These are phyloP conservation scores for Triticum turgidum DNA, from an alignment of 176 grass and related monocot species.

Conservation along the genomic window DNA sequence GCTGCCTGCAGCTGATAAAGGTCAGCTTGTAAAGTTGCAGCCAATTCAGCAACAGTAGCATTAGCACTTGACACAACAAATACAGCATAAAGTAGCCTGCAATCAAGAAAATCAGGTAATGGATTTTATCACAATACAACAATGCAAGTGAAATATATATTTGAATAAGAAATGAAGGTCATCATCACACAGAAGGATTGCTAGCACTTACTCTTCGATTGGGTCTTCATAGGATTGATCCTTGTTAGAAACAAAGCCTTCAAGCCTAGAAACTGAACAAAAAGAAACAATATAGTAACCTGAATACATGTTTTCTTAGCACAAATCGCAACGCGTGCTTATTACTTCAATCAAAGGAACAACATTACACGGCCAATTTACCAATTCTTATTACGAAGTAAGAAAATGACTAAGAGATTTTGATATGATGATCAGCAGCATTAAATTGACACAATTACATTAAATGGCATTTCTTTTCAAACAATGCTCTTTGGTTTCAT, in stretches of 20 bases:
- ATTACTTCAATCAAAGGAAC: constrained; percentile 16
- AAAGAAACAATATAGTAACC: constrained; percentile 11
- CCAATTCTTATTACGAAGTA: not conserved
- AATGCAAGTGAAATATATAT: constrained; percentile 5
- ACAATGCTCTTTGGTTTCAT: not conserved
- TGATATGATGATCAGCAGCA: not conserved
- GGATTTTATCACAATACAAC: constrained; percentile 17
- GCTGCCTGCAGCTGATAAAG: constrained; percentile 85
- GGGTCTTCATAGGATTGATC: constrained; percentile 97
- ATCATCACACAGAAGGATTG: constrained; percentile 18
- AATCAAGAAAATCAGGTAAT: constrained; percentile 38
- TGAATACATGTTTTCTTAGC: constrained; percentile 33
- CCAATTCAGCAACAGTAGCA: constrained; percentile 96
- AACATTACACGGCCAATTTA: not conserved
- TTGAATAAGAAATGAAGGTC: constrained; percentile 20
- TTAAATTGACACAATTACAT: constrained; percentile 8
- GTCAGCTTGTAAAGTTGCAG: constrained; percentile 86
- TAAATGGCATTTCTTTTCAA: not conserved
- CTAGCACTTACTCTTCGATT: constrained; percentile 89
- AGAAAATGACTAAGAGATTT: not conserved
- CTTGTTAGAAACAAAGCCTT: constrained; percentile 97
- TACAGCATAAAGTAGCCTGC: constrained; percentile 91
- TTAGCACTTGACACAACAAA: constrained; percentile 98
- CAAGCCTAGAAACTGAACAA: constrained; percentile 94
- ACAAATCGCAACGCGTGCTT: constrained; percentile 17